These are phyloP conservation scores for Hemisphaericaspora subhashii DNA, from an alignment of 1,139 yeast genomes.

Conservation along the genomic window DNA sequence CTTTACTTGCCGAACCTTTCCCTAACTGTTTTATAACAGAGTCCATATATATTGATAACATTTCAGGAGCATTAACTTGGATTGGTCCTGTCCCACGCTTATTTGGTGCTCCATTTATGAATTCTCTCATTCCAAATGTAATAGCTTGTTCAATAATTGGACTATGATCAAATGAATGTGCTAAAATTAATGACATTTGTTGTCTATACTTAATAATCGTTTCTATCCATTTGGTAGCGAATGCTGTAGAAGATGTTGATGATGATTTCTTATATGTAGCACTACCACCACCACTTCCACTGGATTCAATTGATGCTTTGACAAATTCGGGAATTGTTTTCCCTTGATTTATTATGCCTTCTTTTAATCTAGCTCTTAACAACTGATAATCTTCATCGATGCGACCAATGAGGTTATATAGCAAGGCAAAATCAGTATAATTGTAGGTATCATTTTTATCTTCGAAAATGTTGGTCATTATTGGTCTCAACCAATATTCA, in stretches of 20 bases:
- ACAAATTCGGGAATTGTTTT: constrained; percentile 29
- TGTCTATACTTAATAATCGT: constrained; percentile 53
- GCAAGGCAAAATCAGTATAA: constrained; percentile 31
- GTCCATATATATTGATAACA: constrained; percentile 74
- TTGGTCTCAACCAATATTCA: constrained; percentile 50
- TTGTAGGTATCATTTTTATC: constrained; percentile 18
- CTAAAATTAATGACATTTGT: constrained; percentile 51
- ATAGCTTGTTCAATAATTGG: constrained; percentile 54
- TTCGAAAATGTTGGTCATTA: constrained; percentile 22
- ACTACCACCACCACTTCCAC: constrained; percentile 1
- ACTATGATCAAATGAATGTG: constrained; percentile 50
- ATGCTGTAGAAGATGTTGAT: constrained; percentile 33
- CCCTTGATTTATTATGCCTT: constrained; percentile 46
- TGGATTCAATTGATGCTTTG: constrained; percentile 19
- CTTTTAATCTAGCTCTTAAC: constrained; percentile 50
- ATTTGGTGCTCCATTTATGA: constrained; percentile 45
- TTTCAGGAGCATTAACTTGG: constrained; percentile 62
- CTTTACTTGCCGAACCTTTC: constrained; percentile 29
- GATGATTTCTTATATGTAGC: constrained; percentile 10
- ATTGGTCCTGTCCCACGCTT: constrained; percentile 25
- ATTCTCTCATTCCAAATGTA: constrained; percentile 60
- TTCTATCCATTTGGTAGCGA: constrained; percentile 73
- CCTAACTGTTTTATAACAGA: constrained; percentile 62
- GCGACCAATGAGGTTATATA: constrained; percentile 53
- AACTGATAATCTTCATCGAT: constrained; percentile 55